phyloP scores from a whole-genome alignment of 306 rosid species.

The Castanea sativa region DNA sequence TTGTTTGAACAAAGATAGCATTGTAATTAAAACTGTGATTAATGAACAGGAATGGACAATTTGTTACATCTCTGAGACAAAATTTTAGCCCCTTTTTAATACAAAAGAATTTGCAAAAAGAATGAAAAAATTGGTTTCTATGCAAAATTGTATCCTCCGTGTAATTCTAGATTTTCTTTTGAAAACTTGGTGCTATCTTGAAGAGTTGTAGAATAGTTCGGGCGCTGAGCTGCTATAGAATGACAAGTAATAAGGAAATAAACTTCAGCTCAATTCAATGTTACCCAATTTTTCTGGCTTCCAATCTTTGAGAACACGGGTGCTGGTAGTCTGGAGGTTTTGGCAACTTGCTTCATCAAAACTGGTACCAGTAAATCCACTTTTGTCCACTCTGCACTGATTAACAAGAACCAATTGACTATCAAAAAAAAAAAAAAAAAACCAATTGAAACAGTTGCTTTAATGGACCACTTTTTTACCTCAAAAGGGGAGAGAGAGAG shows the following conservation, averaged over 20 bases:
- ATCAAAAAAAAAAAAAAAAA: no score
- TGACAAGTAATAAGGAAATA: conserved; percentile 16
- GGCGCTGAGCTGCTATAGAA: conserved; percentile 9
- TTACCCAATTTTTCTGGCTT: conserved; percentile 18
- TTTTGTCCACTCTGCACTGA: conserved; percentile 2
- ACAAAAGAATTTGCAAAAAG: conserved; percentile 30
- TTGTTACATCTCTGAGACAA: conserved; percentile 32
- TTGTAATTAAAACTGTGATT: conserved; percentile 7
- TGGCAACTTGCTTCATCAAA: not conserved
- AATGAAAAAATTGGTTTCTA: conserved; percentile 6
- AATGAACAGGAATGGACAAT: conserved; percentile 23
- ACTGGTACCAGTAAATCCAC: not conserved
- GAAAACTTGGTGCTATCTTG: conserved; percentile 28
- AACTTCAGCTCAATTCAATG: conserved; percentile 12
- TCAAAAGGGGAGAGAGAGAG: not conserved
- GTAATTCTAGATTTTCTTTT: conserved; percentile 19
- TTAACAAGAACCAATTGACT: not conserved
- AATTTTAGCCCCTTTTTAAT: conserved; percentile 10
- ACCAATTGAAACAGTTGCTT: not conserved
- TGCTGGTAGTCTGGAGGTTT: not conserved
- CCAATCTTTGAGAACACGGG: not conserved
- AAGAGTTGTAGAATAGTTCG: conserved; percentile 8
- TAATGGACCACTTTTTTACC: not conserved
- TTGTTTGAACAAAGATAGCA: conserved; percentile 18
- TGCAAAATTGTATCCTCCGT: conserved; percentile 19